Percentiles rank a stretch among this genome's conserved stretches.
Evolutionary conservation across 1,284 basidiomycete genomes (phyloP).

Genomic region (Agroathelia rolfsii): DNA sequence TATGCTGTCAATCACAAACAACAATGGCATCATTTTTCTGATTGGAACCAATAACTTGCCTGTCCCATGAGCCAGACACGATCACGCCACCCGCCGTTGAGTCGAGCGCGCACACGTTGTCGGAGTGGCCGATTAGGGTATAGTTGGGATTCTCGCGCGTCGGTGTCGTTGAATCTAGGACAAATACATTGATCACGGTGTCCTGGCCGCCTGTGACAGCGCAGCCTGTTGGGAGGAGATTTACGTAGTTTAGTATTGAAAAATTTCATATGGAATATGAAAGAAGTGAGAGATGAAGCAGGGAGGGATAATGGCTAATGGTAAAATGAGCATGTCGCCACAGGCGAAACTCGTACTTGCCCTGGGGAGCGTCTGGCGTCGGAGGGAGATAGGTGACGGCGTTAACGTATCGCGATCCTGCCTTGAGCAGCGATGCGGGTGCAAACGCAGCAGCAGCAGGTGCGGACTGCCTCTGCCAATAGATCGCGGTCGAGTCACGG

Average conservation of each 20-base stretch:
- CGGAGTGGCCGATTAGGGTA: slow-evolving; percentile 80
- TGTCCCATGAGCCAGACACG: slow-evolving; percentile 95
- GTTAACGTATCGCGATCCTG: slow-evolving; percentile 74
- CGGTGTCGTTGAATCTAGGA: slow-evolving; percentile 40
- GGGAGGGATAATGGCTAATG: no score
- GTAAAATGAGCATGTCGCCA: slow-evolving; percentile 11
- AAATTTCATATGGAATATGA: no score
- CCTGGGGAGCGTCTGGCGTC: slow-evolving; percentile 55
- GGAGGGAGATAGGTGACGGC: slow-evolving; percentile 72
- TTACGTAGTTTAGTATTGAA: no score
- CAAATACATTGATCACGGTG: slow-evolving; percentile 74
- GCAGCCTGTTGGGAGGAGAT: slow-evolving; percentile 55
- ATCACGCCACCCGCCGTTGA: slow-evolving; percentile 61
- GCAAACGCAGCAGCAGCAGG: slow-evolving; percentile 38
- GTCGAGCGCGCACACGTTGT: slow-evolving; percentile 86
- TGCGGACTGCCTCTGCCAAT: slow-evolving; percentile 71
- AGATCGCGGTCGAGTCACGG: slow-evolving; percentile 81
- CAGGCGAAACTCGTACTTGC: slow-evolving; percentile 26
- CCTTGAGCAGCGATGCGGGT: slow-evolving; percentile 45
- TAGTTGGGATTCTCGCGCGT: slow-evolving; percentile 62
- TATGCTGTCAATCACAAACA: no score
- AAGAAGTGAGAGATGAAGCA: no score
- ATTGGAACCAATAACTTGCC: slow-evolving; percentile 37
- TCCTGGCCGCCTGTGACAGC: slow-evolving; percentile 81
- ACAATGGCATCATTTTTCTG: slow-evolving; percentile 5